These are phyloP conservation scores for Beauveria scarabaeidicola DNA, from an alignment of 2,329 filamentous ascomycete genomes.

Conservation along the genomic window DNA sequence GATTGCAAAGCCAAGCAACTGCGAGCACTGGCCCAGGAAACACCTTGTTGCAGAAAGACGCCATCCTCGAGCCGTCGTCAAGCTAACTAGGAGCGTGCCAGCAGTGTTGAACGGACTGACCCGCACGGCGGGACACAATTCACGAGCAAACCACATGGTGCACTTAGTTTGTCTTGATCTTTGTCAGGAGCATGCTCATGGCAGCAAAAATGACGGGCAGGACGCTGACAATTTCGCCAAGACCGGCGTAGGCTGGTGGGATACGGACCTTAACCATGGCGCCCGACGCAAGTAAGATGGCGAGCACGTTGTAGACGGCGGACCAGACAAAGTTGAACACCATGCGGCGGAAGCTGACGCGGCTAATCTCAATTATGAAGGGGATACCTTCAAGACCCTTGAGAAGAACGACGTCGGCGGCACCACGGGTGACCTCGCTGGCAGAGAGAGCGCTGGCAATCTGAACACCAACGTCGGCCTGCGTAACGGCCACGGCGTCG, in stretches of 20 bases:
- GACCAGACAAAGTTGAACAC: slow-evolving; percentile 56
- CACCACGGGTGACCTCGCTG: slow-evolving; percentile 46
- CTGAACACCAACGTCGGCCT: slow-evolving; percentile 52
- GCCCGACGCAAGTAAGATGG: slow-evolving; percentile 51
- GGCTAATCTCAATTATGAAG: slow-evolving; percentile 40
- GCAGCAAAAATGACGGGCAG: slow-evolving; percentile 45
- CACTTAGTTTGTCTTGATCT: slow-evolving; percentile 11
- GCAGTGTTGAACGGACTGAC: slow-evolving; percentile 7
- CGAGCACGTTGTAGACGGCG: slow-evolving; percentile 52
- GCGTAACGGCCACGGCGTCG: slow-evolving; percentile 52
- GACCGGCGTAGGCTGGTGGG: slow-evolving; percentile 43
- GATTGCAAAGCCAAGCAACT: neutral
- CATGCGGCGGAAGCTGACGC: slow-evolving; percentile 31
- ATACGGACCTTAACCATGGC: slow-evolving; percentile 45
- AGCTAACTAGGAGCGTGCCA: neutral
- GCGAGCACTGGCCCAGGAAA: neutral
- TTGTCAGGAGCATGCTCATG: slow-evolving; percentile 21
- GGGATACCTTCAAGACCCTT: slow-evolving; percentile 42
- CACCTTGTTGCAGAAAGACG: neutral
- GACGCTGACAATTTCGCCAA: slow-evolving; percentile 59
- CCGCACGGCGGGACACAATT: neutral
- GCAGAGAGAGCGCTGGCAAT: slow-evolving; percentile 35
- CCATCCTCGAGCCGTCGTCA: neutral
- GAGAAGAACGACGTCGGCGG: slow-evolving; percentile 51
- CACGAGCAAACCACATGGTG: neutral